Evolutionary conservation across 495 filamentous ascomycete genomes (phyloP).

Genomic region (Jackrogersella multiformis): DNA sequence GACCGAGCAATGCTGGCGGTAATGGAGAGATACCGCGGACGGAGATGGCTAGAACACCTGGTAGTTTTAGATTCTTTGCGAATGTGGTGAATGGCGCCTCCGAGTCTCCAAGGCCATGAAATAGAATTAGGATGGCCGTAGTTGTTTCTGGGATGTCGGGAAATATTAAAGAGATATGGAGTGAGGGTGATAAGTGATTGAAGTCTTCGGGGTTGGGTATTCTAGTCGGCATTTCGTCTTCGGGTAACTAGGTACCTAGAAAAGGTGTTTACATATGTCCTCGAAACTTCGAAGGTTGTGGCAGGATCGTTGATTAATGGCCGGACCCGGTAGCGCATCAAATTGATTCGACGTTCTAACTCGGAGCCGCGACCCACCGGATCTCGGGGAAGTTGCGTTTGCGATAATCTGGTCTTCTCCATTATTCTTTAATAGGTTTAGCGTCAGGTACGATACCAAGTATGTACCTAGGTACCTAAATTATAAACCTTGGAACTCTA

Average conservation of each 20-base stretch:
- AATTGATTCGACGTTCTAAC: not conserved
- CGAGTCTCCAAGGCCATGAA: slow-evolving; percentile 90
- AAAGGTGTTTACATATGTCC: not conserved
- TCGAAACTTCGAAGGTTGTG: not conserved
- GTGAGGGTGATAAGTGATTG: slow-evolving; percentile 36
- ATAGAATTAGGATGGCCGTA: slow-evolving; percentile 82
- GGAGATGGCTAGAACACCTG: slow-evolving; percentile 80
- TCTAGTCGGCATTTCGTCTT: slow-evolving; percentile 46
- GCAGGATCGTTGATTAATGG: not conserved
- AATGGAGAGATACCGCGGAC: slow-evolving; percentile 77
- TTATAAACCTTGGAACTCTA: not conserved
- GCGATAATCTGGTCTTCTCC: not conserved
- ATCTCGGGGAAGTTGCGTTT: not conserved
- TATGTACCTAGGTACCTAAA: too few species aligned
- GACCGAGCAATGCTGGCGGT: slow-evolving; percentile 74
- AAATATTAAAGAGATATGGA: slow-evolving; percentile 47
- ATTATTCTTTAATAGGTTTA: not conserved
- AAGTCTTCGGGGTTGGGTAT: slow-evolving; percentile 53
- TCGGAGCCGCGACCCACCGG: not conserved
- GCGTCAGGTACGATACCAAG: not conserved
- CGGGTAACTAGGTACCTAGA: not conserved
- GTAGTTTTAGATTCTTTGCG: slow-evolving; percentile 75
- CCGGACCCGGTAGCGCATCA: not conserved
- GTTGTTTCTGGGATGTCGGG: slow-evolving; percentile 57
- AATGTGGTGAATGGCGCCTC: slow-evolving; percentile 74